These are phyloP conservation scores for Beauveria australis DNA, from an alignment of 2,329 filamentous ascomycete genomes.

Conservation along the genomic window DNA sequence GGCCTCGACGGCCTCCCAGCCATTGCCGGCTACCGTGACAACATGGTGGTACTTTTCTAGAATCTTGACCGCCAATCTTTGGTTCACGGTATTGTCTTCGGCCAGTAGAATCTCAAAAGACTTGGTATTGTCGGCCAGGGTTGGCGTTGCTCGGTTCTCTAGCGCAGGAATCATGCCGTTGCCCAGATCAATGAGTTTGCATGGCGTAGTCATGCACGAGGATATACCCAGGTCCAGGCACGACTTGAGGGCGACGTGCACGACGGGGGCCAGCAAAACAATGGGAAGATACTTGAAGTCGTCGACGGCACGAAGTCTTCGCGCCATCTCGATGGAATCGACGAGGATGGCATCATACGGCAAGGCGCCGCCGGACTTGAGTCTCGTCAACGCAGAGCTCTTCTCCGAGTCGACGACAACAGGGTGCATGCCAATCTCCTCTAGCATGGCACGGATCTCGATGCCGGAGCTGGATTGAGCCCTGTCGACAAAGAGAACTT, in stretches of 20 bases:
- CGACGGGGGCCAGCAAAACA: slow-evolving; percentile 79
- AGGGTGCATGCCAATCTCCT: slow-evolving; percentile 69
- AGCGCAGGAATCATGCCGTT: slow-evolving; percentile 95
- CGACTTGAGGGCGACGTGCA: slow-evolving; percentile 87
- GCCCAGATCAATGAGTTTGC: slow-evolving; percentile 84
- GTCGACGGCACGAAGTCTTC: slow-evolving; percentile 74
- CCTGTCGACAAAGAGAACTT: slow-evolving; percentile 91
- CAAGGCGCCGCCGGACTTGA: slow-evolving; percentile 47
- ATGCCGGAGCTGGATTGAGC: slow-evolving; percentile 68
- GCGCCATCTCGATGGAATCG: slow-evolving; percentile 86
- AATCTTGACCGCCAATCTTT: slow-evolving; percentile 91
- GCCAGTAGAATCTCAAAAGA: slow-evolving; percentile 93
- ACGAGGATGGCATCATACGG: slow-evolving; percentile 94
- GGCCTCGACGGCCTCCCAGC: slow-evolving; percentile 85
- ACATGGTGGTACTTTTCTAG: slow-evolving; percentile 93
- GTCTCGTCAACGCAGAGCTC: slow-evolving; percentile 49
- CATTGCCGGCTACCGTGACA: slow-evolving; percentile 90
- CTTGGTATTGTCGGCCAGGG: slow-evolving; percentile 85
- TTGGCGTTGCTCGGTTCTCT: slow-evolving; percentile 85
- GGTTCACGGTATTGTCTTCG: slow-evolving; percentile 96
- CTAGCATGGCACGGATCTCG: slow-evolving; percentile 72
- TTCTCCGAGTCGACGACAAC: slow-evolving; percentile 75
- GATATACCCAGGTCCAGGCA: slow-evolving; percentile 92
- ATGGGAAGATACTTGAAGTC: slow-evolving; percentile 98
- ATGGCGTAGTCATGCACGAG: slow-evolving; percentile 98